phyloP scores from a whole-genome alignment of 1,284 basidiomycete species.

The Ceratobasidium sp. region DNA sequence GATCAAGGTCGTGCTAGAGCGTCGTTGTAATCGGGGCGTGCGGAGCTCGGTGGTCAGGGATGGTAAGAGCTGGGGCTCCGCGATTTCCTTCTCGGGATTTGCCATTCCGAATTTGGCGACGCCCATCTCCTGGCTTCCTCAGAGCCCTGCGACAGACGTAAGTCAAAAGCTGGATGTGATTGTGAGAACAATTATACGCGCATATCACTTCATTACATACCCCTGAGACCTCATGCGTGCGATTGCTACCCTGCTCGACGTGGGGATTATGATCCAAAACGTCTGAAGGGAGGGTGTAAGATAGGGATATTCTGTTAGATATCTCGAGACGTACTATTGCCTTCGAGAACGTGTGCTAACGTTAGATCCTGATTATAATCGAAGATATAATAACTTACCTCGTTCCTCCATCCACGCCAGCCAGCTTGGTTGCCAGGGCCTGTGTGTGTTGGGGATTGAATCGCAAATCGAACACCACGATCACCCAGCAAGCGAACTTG shows the following conservation, averaged over 20 bases:
- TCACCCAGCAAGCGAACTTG: constrained; percentile 67
- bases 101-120: neutral
- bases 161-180: neutral
- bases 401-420: constrained; percentile 66
- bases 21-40: too few species aligned
- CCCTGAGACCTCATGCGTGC: constrained; percentile 1
- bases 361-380: neutral
- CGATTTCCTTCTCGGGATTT: neutral
- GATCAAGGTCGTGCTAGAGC: too few species aligned
- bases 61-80: constrained; percentile 15
- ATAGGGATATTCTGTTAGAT: neutral
- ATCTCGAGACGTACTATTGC: neutral
- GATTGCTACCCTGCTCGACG: constrained; percentile 11
- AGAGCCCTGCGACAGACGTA: neutral
- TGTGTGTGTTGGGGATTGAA: constrained; percentile 63
- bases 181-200: neutral
- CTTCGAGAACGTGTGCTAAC: neutral
- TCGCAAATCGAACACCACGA: constrained; percentile 74
- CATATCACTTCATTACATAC: neutral
- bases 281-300: neutral
- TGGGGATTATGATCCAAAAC: constrained; percentile 8
- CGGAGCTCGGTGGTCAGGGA: constrained; percentile 37
- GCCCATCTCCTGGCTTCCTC: neutral
- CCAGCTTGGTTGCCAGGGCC: constrained; percentile 64
- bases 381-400: constrained; percentile 61